A percentile compares a stretch with the other conserved stretches of the same genome.
phyloP scores from a whole-genome alignment of 1,139 yeast species.

The Pichia sp. region DNA sequence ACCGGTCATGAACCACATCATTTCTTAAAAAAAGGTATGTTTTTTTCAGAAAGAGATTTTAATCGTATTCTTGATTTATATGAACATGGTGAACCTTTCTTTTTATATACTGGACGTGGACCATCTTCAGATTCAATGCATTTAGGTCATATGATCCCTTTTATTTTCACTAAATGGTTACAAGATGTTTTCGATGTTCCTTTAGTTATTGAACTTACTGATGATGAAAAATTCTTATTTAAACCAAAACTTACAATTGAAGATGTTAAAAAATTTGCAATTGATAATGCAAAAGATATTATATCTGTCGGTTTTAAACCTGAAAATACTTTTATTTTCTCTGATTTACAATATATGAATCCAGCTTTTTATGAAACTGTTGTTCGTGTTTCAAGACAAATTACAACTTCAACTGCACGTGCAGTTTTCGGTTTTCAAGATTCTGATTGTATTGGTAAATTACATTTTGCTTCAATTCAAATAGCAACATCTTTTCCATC shows the following conservation, averaged over 20 bases:
- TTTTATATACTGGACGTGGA: conserved; percentile 96
- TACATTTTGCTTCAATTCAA: conserved; percentile 94
- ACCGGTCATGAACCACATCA: conserved; percentile 96
- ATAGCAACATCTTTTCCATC: conserved; percentile 94
- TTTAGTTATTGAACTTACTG: conserved; percentile 91
- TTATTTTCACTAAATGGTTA: conserved; percentile 92
- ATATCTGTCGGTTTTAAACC: conserved; percentile 93
- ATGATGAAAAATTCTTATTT: conserved; percentile 94
- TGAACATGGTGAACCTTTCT: conserved; percentile 93
- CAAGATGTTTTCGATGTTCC: conserved; percentile 98
- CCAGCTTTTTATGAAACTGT: conserved; percentile 93
- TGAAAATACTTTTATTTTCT: conserved; percentile 88
- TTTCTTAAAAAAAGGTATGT: conserved; percentile 82
- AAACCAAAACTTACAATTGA: conserved; percentile 83
- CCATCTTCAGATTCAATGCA: conserved; percentile 95
- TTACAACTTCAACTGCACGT: conserved; percentile 91
- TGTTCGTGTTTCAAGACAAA: conserved; percentile 88
- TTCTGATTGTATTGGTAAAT: conserved; percentile 87
- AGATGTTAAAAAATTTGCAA: conserved; percentile 75
- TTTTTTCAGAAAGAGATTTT: conserved; percentile 90
- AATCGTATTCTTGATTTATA: conserved; percentile 72
- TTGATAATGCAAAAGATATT: conserved; percentile 85
- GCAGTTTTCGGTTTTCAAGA: conserved; percentile 98
- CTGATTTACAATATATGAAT: conserved; percentile 89
- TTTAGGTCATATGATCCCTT: conserved; percentile 95